Percentiles rank a stretch among this genome's conserved stretches.
These are phyloP conservation scores for Cladosporium phlei DNA, from an alignment of 2,329 filamentous ascomycete species.

Conservation along the genomic window DNA sequence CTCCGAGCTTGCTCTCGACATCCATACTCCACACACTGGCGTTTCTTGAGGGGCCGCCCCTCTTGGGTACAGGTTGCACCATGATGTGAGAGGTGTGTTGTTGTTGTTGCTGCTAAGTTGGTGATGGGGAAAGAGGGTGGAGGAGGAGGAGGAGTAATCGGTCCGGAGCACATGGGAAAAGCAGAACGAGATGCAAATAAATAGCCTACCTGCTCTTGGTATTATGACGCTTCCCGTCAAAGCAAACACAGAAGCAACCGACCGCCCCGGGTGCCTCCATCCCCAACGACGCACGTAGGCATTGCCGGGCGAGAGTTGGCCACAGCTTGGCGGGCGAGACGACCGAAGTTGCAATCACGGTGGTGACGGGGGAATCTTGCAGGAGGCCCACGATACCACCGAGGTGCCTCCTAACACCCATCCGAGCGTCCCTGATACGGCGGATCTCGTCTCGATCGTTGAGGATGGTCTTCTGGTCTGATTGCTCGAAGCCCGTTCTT, in stretches of 20 bases:
- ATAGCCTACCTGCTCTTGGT: slow-evolving; percentile 7
- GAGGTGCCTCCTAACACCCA: slow-evolving; percentile 12
- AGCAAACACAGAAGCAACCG: too few species aligned
- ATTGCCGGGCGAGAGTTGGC: slow-evolving; percentile 10
- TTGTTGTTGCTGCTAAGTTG: too few species aligned
- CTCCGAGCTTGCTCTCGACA: slow-evolving; percentile 6
- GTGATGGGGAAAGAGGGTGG: slow-evolving; percentile 2
- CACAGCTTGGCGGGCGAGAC: slow-evolving; percentile 9
- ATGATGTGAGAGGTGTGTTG: slow-evolving; percentile 6
- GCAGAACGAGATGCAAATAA: slow-evolving; percentile 7
- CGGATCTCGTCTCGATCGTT: slow-evolving; percentile 9
- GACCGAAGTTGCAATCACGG: slow-evolving; percentile 8
- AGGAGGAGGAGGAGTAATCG: slow-evolving; percentile 6
- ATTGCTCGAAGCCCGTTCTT: neutral
- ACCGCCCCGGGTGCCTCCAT: slow-evolving; percentile 8
- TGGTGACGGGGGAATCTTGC: neutral
- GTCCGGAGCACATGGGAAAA: slow-evolving; percentile 14
- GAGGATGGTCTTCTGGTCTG: neutral
- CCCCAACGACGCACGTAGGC: slow-evolving; percentile 9
- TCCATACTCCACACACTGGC: slow-evolving; percentile 8
- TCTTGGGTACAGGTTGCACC: slow-evolving; percentile 5
- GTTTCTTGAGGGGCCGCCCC: slow-evolving; percentile 7
- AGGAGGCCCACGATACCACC: slow-evolving; percentile 13
- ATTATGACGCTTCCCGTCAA: slow-evolving; percentile 7
- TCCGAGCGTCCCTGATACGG: slow-evolving; percentile 12